Evolutionary conservation across 2,329 filamentous ascomycete species (phyloP).

Genomic region (Aspergillus jensenii): DNA sequence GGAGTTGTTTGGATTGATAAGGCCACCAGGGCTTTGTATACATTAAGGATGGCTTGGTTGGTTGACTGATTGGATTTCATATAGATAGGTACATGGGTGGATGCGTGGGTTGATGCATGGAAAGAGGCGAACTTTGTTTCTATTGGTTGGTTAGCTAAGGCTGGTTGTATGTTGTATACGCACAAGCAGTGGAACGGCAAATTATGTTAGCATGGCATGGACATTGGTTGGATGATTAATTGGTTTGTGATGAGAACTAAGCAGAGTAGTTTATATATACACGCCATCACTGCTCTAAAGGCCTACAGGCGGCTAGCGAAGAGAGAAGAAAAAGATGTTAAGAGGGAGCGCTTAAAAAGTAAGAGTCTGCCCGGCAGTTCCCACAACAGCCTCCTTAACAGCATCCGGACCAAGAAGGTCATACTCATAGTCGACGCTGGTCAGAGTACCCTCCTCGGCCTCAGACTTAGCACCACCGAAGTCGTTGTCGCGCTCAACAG

Average conservation of each 20-base stretch:
- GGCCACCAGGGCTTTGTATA: too few relatives aligned
- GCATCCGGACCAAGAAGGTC: slow-evolving; percentile 50
- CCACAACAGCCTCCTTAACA: slow-evolving; percentile 47
- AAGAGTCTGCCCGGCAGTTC: slow-evolving; percentile 36
- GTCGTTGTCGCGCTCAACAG: slow-evolving; percentile 47
- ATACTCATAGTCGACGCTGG: slow-evolving; percentile 56
- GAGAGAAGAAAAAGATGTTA: background rate
- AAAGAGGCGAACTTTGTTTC: background rate
- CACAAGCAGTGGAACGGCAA: background rate
- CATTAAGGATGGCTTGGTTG: too few relatives aligned
- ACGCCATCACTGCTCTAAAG: background rate
- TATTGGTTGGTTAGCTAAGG: background rate
- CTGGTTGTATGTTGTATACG: background rate
- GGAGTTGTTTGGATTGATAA: too few relatives aligned
- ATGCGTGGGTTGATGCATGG: background rate
- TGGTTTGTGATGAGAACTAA: background rate
- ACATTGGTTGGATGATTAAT: background rate
- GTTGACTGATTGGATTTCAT: background rate
- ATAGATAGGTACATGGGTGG: background rate
- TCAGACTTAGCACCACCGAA: slow-evolving; percentile 50
- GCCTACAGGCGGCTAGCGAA: background rate
- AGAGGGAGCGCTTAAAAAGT: slow-evolving; percentile 24
- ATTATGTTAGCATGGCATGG: background rate
- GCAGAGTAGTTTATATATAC: background rate
- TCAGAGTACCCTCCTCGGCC: slow-evolving; percentile 54